Evolutionary conservation across 768 basidiomycete species (phyloP).

Genomic region (Chalciporus sphaerocephalus): DNA sequence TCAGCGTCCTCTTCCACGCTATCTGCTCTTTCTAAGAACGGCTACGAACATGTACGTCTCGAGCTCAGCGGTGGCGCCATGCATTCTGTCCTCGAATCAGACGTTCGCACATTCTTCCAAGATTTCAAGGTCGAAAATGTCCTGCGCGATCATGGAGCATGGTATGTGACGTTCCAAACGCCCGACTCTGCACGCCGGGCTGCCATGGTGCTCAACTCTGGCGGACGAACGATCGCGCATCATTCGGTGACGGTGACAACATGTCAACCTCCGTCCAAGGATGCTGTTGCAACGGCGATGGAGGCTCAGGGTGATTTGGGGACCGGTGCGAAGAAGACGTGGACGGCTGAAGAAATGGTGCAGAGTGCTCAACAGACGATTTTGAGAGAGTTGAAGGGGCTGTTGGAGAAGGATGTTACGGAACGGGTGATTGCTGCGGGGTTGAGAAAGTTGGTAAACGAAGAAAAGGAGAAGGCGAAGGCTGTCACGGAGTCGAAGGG

Average conservation of each 20-base stretch:
- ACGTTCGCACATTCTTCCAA: slow-evolving; percentile 64
- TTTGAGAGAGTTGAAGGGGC: slow-evolving; percentile 47
- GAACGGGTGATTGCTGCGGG: slow-evolving; percentile 56
- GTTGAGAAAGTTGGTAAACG: slow-evolving; percentile 48
- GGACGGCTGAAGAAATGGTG: slow-evolving; percentile 51
- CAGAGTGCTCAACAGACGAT: slow-evolving; percentile 54
- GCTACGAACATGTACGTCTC: slow-evolving; percentile 62
- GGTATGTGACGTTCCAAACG: slow-evolving; percentile 78
- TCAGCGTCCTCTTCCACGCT: slow-evolving; percentile 19
- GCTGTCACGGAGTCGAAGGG: slow-evolving; percentile 22
- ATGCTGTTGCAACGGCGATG: slow-evolving; percentile 28
- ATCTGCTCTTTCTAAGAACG: slow-evolving; percentile 55
- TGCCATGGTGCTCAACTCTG: slow-evolving; percentile 53
- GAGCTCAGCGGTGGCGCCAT: slow-evolving; percentile 44
- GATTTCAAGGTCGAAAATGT: slow-evolving; percentile 72
- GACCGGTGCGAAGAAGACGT: slow-evolving; percentile 39
- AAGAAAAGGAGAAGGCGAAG: slow-evolving; percentile 42
- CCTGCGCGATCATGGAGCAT: slow-evolving; percentile 62
- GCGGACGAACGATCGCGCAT: slow-evolving; percentile 51
- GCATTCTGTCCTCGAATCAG: slow-evolving; percentile 56
- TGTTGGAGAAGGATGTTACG: slow-evolving; percentile 62
- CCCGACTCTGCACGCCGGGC: slow-evolving; percentile 62
- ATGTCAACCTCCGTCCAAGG: slow-evolving; percentile 33
- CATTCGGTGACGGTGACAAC: slow-evolving; percentile 56
- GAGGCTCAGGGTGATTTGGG: slow-evolving; percentile 23